phyloP scores from a whole-genome alignment of 164 flowering plant genomes.

The Umbellularia californica region DNA sequence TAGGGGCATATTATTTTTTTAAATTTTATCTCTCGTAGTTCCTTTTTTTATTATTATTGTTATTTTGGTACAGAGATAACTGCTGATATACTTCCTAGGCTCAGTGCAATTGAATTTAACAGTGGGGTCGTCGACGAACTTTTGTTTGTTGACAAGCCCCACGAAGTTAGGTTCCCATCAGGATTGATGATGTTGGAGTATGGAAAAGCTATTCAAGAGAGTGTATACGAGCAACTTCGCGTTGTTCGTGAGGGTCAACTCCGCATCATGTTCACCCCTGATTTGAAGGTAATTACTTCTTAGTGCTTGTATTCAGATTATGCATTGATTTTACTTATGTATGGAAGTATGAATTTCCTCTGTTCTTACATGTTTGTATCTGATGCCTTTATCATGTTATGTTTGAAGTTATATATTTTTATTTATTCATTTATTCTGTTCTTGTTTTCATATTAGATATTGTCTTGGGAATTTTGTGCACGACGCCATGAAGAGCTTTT shows the following conservation, averaged over 20 bases:
- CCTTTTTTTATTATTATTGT: neutral
- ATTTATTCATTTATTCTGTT: neutral
- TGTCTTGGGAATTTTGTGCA: conserved; percentile 97
- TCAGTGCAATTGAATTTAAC: conserved; percentile 86
- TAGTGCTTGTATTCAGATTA: neutral
- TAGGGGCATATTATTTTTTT: neutral
- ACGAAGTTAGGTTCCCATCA: conserved; percentile 65
- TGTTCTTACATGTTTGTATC: no score
- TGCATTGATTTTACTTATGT: no score
- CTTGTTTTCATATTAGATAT: conserved; percentile 41
- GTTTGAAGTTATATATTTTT: no score
- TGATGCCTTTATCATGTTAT: no score
- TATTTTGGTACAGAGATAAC: conserved; percentile 70
- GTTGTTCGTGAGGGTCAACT: conserved; percentile 96
- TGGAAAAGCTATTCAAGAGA: conserved; percentile 93
- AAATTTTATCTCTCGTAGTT: no score
- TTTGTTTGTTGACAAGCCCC: conserved; percentile 82
- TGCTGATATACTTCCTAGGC: conserved; percentile 94
- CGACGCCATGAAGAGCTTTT: conserved; percentile 94
- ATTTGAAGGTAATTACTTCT: conserved; percentile 62
- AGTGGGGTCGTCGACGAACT: conserved; percentile 97
- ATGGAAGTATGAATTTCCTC: no score
- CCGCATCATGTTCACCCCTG: conserved; percentile 75
- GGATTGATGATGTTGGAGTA: conserved; percentile 93
- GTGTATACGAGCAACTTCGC: conserved; percentile 91